Conservation (phyloP, 2,329 filamentous ascomycete species). For the Ophiosphaerella herpotricha region DNA sequence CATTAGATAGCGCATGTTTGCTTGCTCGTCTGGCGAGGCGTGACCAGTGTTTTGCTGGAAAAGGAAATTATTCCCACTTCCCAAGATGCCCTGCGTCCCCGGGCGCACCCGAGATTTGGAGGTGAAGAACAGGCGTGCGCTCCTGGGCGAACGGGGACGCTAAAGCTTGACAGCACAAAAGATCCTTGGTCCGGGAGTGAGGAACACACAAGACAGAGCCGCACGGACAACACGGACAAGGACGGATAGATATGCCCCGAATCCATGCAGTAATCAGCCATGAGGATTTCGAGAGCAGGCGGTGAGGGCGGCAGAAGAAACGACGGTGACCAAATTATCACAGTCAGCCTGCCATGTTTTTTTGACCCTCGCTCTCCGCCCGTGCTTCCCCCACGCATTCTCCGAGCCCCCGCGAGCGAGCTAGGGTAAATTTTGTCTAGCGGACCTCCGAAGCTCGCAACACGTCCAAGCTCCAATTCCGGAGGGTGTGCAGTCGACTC, state of each 20-base stretch:
- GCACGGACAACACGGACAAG: slow-evolving; percentile 18
- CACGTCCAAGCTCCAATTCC: slow-evolving; percentile 20
- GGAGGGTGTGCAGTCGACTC: slow-evolving; percentile 29
- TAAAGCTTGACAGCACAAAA: slow-evolving; percentile 20
- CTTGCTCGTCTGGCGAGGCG: too few species aligned
- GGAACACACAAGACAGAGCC: slow-evolving; percentile 14
- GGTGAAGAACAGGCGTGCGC: background rate
- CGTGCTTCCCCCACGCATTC: slow-evolving; percentile 39
- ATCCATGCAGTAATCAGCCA: slow-evolving; percentile 15
- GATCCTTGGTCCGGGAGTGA: slow-evolving; percentile 17
- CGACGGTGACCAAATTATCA: slow-evolving; percentile 1
- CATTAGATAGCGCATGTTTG: slow-evolving; percentile 14
- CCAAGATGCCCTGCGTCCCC: background rate
- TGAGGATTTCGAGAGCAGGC: slow-evolving; percentile 9
- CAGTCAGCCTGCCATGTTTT: slow-evolving; percentile 5
- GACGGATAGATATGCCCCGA: slow-evolving; percentile 8
- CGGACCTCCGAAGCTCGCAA: slow-evolving; percentile 32
- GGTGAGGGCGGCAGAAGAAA: slow-evolving; percentile 14
- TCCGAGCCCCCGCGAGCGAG: slow-evolving; percentile 26
- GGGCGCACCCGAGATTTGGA: slow-evolving; percentile 4
- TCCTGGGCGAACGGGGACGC: slow-evolving; percentile 21
- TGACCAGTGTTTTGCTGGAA: background rate
- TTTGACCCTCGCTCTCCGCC: slow-evolving; percentile 5
- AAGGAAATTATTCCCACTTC: slow-evolving; percentile 2
- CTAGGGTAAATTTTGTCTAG: slow-evolving; percentile 30